Evolutionary conservation across 1,284 basidiomycete species (phyloP), one percentile per base, ranked within the genome.

Genomic region (Chalciporus piperatoides): DNA sequence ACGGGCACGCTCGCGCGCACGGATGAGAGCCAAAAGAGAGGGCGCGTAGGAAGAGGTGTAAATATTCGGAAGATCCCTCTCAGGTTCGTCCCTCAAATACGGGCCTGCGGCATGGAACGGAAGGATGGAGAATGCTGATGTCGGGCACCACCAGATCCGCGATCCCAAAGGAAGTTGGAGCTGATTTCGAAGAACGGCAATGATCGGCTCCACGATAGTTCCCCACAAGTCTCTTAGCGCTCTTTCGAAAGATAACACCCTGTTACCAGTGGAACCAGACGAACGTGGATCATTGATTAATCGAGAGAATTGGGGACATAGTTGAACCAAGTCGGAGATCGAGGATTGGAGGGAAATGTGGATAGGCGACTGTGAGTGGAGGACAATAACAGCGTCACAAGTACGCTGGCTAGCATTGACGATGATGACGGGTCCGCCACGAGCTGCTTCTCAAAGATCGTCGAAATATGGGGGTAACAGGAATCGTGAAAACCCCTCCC

Each of bases 381-480:
- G 50, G 15, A 64, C 25, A 36, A 65, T 63, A n/a, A 67, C 21
- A 17, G 57, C 61, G 41, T 66, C 59, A 17, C 58, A 65, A 1
- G 57, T 47, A 36, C 54, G 51, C 42, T 44, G 21, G 44, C 56
- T 55, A 17, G 58, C 41, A 43, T 66, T 70, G 24, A 70, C 42
- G 25, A 69, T 46, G 40, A 71, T 61, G 11, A 71, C 59, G 0
- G 69, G 70, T 0, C 70, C 68, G 37, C 61, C 58, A 4, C 41
- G 45, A 0, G 65, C 59, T 1, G 56, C 67, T 19, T 49, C 17
- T 23, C 54, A 56, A 11, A 70, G 61, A 11, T 49, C 44, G 3
- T 25, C 21, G 45, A 60, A 67, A 4, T 56, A 48, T n/a, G 47
- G 41, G 9, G 60, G 46, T 15, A 50, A 33, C n/a, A n/a, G n/a